Percentiles rank a stretch among this genome's conserved stretches.
Evolutionary conservation across 495 filamentous ascomycete genomes (phyloP).

Genomic region (Darksidea phi): DNA sequence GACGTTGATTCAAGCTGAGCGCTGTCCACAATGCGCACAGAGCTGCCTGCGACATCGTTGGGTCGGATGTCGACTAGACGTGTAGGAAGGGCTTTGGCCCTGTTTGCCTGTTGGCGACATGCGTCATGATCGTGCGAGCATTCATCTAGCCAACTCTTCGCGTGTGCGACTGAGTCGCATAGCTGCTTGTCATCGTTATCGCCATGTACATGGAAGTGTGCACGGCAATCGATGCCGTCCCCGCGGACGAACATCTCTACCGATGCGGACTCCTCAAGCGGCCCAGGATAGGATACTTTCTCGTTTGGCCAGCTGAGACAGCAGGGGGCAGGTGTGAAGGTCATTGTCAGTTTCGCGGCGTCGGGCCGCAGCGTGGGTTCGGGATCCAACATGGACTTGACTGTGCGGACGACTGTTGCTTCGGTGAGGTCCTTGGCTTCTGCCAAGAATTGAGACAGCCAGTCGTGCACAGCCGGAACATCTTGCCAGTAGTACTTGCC

Average conservation of each 20-base stretch:
- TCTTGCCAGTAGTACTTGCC: constrained; percentile 33
- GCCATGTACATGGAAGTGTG: not conserved
- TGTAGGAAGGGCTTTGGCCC: constrained; percentile 15
- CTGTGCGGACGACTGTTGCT: constrained; percentile 10
- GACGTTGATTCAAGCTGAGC: constrained; percentile 3
- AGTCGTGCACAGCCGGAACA: constrained; percentile 19
- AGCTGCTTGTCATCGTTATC: not conserved
- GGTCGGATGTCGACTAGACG: constrained; percentile 26
- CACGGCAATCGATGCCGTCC: constrained; percentile 14
- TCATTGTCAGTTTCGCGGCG: constrained; percentile 21
- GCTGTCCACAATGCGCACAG: constrained; percentile 20
- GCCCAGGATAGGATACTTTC: constrained; percentile 26
- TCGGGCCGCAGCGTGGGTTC: constrained; percentile 25
- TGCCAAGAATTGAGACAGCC: constrained; percentile 15
- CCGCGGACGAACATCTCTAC: constrained; percentile 23
- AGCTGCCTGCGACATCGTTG: not conserved
- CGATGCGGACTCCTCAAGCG: constrained; percentile 21
- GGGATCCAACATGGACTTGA: constrained; percentile 26
- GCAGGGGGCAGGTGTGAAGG: constrained; percentile 32
- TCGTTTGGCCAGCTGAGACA: constrained; percentile 34
- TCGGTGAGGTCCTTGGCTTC: not conserved
- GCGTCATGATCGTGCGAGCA: constrained; percentile 25
- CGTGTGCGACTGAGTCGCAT: not conserved
- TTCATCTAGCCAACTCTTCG: constrained; percentile 23
- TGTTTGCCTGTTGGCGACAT: constrained; percentile 2